Percentiles rank a stretch among this genome's conserved stretches.
Conservation (phyloP, 768 basidiomycete genomes). For the Sistotremastrum niveocremeum region DNA sequence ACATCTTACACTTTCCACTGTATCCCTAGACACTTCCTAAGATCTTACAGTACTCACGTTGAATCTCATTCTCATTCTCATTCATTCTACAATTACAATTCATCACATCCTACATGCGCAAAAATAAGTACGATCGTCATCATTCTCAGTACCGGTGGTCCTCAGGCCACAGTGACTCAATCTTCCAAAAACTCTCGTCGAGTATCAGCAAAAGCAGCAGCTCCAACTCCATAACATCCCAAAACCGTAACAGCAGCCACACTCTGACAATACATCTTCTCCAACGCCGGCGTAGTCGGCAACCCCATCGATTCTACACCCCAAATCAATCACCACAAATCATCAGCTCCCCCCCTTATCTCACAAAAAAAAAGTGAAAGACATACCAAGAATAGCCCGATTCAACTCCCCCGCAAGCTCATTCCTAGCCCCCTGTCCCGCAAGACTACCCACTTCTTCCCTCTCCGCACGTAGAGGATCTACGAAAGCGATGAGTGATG, state of each 20-base stretch:
- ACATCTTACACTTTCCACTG: no score
- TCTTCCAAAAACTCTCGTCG: constrained; percentile 55
- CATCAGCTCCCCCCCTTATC: neutral
- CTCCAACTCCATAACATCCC: constrained; percentile 55
- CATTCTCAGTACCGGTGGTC: neutral
- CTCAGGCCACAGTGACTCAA: constrained; percentile 7
- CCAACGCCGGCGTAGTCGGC: constrained; percentile 56
- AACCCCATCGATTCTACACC: constrained; percentile 61
- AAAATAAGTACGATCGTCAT: no score
- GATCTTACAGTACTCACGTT: no score
- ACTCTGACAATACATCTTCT: constrained; percentile 67
- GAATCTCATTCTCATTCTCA: no score
- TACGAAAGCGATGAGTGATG: constrained; percentile 68
- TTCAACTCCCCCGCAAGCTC: constrained; percentile 66
- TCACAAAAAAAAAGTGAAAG: neutral
- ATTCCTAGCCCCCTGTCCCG: constrained; percentile 51
- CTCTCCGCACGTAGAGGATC: constrained; percentile 51
- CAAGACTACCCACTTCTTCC: constrained; percentile 55
- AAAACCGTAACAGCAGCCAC: constrained; percentile 56
- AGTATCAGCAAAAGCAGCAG: constrained; percentile 74
- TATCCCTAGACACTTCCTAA: no score
- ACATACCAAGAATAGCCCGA: constrained; percentile 67
- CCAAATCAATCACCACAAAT: neutral
- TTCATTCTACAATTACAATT: no score
- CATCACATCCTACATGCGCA: no score